A percentile compares a stretch with the other conserved stretches of the same genome.
Conservation (phyloP, 2,329 filamentous ascomycete genomes). For the Acephala macrosclerotiorum region DNA sequence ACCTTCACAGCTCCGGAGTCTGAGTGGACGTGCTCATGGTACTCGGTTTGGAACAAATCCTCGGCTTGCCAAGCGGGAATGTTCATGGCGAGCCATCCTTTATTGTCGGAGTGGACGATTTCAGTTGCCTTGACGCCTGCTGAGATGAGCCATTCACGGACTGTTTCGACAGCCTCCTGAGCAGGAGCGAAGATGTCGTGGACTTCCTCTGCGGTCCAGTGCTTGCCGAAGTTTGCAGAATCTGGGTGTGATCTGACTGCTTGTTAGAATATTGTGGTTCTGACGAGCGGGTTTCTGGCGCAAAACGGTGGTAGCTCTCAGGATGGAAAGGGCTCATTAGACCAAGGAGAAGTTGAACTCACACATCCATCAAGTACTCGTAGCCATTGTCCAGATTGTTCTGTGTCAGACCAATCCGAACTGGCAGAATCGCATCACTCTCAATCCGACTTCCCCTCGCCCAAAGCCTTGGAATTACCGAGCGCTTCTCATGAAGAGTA, state of each 20-base stretch:
- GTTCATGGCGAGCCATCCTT: constrained; percentile 47
- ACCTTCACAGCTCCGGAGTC: constrained; percentile 40
- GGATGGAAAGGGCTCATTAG: not conserved
- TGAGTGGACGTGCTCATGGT: constrained; percentile 45
- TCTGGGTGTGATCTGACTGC: constrained; percentile 38
- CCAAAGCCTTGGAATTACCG: constrained; percentile 25
- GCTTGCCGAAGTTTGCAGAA: constrained; percentile 46
- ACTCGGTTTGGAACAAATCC: constrained; percentile 45
- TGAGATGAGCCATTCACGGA: constrained; percentile 45
- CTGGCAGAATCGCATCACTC: constrained; percentile 30
- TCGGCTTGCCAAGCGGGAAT: constrained; percentile 45
- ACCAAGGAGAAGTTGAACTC: constrained; percentile 12
- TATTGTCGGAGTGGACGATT: constrained; percentile 45
- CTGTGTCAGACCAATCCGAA: constrained; percentile 34
- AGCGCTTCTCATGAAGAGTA: constrained; percentile 31
- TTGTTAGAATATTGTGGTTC: not conserved
- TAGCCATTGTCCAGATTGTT: constrained; percentile 32
- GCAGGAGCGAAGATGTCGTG: constrained; percentile 45
- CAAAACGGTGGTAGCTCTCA: not conserved
- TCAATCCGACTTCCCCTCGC: constrained; percentile 22
- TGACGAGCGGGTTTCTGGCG: not conserved
- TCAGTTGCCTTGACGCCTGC: constrained; percentile 42
- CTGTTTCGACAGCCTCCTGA: constrained; percentile 41
- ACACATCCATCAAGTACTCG: constrained; percentile 36
- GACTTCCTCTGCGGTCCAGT: constrained; percentile 45